A percentile compares a stretch with the other conserved stretches of the same genome.
Conservation (phyloP, 176 grass and related monocot species). For the Dendrocalamus sinicus region DNA sequence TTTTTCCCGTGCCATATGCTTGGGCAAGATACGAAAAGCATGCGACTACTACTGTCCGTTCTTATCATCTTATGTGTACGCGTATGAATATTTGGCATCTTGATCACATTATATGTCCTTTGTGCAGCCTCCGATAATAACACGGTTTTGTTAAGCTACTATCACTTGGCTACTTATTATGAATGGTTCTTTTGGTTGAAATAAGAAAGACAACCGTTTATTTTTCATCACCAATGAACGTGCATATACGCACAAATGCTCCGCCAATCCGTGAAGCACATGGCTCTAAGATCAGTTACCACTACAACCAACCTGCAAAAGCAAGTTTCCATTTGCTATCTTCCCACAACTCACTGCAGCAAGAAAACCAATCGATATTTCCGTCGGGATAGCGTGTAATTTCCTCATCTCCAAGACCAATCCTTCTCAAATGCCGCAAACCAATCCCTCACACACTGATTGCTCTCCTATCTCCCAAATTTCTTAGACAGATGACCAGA, state of each 20-base stretch:
- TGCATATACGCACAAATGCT: not conserved
- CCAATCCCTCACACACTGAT: not conserved
- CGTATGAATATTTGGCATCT: not conserved
- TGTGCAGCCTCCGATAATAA: not conserved
- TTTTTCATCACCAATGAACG: not conserved
- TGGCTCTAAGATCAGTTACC: not conserved
- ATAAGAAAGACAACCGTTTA: constrained; percentile 1
- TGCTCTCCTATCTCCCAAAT: not conserved
- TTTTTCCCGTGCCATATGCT: not conserved
- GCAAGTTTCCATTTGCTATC: not conserved
- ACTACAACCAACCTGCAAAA: not conserved
- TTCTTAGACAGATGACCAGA: not conserved
- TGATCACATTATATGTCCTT: not conserved
- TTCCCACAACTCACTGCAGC: not conserved
- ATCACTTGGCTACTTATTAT: not conserved
- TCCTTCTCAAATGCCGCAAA: not conserved
- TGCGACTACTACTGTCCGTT: not conserved
- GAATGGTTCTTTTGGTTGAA: not conserved
- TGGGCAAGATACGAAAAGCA: not conserved
- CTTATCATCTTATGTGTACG: not conserved
- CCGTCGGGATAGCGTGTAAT: not conserved
- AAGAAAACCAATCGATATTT: not conserved
- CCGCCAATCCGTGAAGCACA: not conserved
- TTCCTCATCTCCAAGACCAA: not conserved
- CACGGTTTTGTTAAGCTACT: not conserved